These are phyloP conservation scores for Penicillium arizonense DNA, from an alignment of 495 filamentous ascomycete genomes.

Conservation along the genomic window DNA sequence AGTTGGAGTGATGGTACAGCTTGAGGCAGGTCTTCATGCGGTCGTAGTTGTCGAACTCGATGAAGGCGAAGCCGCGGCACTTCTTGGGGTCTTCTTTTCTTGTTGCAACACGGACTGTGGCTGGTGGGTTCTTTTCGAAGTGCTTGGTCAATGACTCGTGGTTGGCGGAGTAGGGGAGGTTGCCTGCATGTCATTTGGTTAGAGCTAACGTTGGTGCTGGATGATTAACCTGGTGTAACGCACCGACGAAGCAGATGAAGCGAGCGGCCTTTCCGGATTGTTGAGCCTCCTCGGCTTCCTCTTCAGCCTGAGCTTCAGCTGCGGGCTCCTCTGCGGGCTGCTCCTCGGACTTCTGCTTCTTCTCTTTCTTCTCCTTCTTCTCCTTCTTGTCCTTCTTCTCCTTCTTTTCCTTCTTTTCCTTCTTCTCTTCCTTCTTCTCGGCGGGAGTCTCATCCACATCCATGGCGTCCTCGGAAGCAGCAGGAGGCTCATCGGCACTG, in stretches of 20 bases:
- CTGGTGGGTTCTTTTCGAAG: constrained; percentile 73
- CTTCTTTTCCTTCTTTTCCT: constrained; percentile 13
- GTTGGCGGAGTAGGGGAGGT: constrained; percentile 85
- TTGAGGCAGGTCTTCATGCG: constrained; percentile 92
- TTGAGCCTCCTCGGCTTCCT: constrained; percentile 22
- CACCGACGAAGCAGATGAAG: constrained; percentile 86
- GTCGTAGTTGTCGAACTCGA: constrained; percentile 88
- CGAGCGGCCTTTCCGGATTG: constrained; percentile 49
- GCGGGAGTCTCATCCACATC: constrained; percentile 17
- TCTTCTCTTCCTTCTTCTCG: constrained; percentile 4
- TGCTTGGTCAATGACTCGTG: constrained; percentile 63
- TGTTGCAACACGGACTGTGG: constrained; percentile 71
- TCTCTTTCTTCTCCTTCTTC: constrained; percentile 20
- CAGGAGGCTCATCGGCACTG: neutral
- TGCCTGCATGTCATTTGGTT: constrained; percentile 47
- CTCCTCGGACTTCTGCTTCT: constrained; percentile 6
- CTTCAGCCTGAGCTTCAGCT: constrained; percentile 15
- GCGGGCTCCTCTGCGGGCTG: constrained; percentile 17
- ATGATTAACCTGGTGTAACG: constrained; percentile 5
- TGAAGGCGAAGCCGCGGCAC: constrained; percentile 85
- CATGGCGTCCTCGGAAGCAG: constrained; percentile 14
- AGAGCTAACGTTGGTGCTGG: constrained; percentile 2
- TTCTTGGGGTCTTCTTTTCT: constrained; percentile 61
- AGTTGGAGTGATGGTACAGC: constrained; percentile 81
- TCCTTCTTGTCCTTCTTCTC: constrained; percentile 16